Base-by-base conservation (phyloP, 2,329 filamentous ascomycete species). In the Cadophora gregata region DNA sequence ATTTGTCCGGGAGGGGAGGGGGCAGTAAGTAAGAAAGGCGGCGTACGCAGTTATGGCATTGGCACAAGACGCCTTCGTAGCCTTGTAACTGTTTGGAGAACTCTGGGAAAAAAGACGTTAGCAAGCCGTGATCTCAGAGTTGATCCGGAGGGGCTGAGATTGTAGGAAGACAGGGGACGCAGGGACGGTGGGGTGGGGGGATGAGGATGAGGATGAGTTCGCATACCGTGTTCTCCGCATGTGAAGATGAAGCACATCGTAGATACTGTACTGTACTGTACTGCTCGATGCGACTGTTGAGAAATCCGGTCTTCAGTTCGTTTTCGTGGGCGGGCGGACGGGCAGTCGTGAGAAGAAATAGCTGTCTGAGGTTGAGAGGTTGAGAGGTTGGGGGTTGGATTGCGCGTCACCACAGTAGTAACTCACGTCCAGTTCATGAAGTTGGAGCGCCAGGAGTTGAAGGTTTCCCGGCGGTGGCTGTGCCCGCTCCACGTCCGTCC, bases 1-100 rank as follows among this genome's bases (percentile, higher is more conserved):
- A n/a, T n/a, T n/a, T n/a, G n/a, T n/a, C n/a, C n/a, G n/a, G n/a
- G 38, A 45, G 12, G 38, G 38, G 38, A 45, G 19, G 38, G 38
- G 33, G 24, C 45, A 24, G 29, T 12, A 25, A 19, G 42, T 14
- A n/a, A 27, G 14, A 8, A 31, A 47, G 62, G 42, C 61, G 48
- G 14, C 75, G 14, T 75, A 78, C 77, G 77, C 88, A 90, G 78
- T 90, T 88, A 77, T 88, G 84, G 74, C 88, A 90, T 73, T 88
- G 87, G 75, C 85, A 89, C 62, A 85, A 78, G 68, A 89, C 77
- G 71, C 85, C 84, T 74, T 90, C 85, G 75, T 89, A 90, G 71
- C 87, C 88, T 63, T 85, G 62, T 25, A 78, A 68, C 47, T 76
- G 71, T 38, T 69, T 71, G 42, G 74, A 73, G 74, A 77, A 78